A percentile compares a stretch with the other conserved stretches of the same genome.
Evolutionary conservation across 164 flowering plant genomes (phyloP).

Genomic region (Stephania japonica): DNA sequence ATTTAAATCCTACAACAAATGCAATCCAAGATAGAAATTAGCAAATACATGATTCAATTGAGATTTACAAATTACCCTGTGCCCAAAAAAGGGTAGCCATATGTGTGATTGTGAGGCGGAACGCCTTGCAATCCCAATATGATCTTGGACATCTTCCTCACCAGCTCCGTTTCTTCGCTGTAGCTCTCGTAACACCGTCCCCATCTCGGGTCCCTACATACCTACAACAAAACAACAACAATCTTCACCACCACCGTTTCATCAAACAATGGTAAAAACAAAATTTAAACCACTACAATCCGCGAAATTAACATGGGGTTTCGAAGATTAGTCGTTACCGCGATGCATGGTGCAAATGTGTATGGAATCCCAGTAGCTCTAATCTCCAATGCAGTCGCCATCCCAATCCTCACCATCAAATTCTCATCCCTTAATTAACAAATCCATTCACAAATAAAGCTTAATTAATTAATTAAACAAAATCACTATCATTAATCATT

Average conservation of each 20-base stretch:
- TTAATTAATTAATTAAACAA: too few species aligned
- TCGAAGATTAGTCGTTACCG: slow-evolving; percentile 20
- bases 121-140: slow-evolving; percentile 38
- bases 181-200: slow-evolving; percentile 46
- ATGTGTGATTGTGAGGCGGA: slow-evolving; percentile 29
- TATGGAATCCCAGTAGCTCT: slow-evolving; percentile 37
- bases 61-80: background rate
- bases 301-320: too few species aligned
- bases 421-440: slow-evolving; percentile 27
- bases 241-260: too few species aligned
- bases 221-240: slow-evolving; percentile 18
- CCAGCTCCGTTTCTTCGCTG: slow-evolving; percentile 36
- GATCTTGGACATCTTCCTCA: slow-evolving; percentile 32
- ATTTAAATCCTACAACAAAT: too few species aligned
- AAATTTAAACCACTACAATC: too few species aligned
- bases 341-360: slow-evolving; percentile 45
- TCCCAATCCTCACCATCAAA: slow-evolving; percentile 35
- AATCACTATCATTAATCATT: too few species aligned
- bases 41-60: too few species aligned
- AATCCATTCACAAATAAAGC: background rate
- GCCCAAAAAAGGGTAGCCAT: slow-evolving; percentile 37
- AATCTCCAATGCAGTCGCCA: slow-evolving; percentile 39
- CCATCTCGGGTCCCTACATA: slow-evolving; percentile 47
- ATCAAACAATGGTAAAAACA: too few species aligned
- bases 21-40: too few species aligned